These are phyloP conservation scores for Parietaria judaica DNA, from an alignment of 306 rosid species.

Conservation along the genomic window DNA sequence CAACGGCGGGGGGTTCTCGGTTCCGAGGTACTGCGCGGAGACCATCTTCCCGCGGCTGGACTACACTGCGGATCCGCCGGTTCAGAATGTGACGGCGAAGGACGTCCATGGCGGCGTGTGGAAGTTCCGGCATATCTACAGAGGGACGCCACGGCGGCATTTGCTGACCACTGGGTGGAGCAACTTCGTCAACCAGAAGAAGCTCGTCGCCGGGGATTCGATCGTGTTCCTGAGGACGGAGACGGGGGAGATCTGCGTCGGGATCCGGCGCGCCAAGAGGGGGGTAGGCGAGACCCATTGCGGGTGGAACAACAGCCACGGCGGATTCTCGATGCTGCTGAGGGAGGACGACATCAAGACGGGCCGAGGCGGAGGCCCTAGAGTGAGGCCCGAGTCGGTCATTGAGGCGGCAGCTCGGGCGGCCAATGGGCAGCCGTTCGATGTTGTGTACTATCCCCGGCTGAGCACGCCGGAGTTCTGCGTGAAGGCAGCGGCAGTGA, in stretches of 20 bases:
- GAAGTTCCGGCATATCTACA: slow-evolving; percentile 88
- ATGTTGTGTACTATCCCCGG: slow-evolving; percentile 72
- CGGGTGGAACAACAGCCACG: slow-evolving; percentile 61
- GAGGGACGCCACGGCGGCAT: slow-evolving; percentile 95
- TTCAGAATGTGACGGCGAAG: slow-evolving; percentile 78
- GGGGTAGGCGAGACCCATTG: slow-evolving; percentile 42
- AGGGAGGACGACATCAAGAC: slow-evolving; percentile 51
- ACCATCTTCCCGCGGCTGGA: slow-evolving; percentile 83
- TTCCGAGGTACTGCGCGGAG: slow-evolving; percentile 93
- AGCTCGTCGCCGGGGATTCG: slow-evolving; percentile 92
- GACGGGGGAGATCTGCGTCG: slow-evolving; percentile 70
- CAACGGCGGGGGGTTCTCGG: slow-evolving; percentile 97
- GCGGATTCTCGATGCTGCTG: slow-evolving; percentile 51
- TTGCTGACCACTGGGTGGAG: slow-evolving; percentile 97
- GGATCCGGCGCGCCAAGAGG: slow-evolving; percentile 78
- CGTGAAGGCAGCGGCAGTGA: slow-evolving; percentile 57
- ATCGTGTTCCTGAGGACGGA: slow-evolving; percentile 78
- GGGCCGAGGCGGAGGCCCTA: slow-evolving; percentile 35
- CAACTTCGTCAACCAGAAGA: slow-evolving; percentile 89
- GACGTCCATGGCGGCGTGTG: slow-evolving; percentile 89
- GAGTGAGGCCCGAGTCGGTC: slow-evolving; percentile 65
- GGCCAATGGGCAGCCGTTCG: slow-evolving; percentile 58
- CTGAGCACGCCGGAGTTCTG: slow-evolving; percentile 89
- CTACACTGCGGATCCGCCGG: slow-evolving; percentile 94
- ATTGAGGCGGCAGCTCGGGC: slow-evolving; percentile 61